A percentile compares a stretch with the other conserved stretches of the same genome.
Conservation (phyloP, 306 rosid species). For the Hippophae gyantsensis region DNA sequence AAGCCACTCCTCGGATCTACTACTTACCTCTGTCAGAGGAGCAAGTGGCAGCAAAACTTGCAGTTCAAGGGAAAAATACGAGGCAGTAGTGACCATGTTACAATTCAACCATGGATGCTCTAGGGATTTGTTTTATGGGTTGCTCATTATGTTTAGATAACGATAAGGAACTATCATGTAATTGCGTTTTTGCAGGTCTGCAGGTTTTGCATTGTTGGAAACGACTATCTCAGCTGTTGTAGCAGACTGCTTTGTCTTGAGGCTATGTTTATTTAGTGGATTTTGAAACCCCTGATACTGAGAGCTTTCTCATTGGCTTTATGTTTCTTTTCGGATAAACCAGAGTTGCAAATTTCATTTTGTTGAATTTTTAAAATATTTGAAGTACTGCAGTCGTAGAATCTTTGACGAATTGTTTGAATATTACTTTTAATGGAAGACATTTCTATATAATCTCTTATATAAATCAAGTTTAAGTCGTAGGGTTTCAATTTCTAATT, state of each 20-base stretch:
- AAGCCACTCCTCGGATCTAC: slow-evolving; percentile 84
- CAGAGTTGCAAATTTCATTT: background rate
- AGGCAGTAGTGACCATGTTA: slow-evolving; percentile 28
- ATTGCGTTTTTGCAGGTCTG: slow-evolving; percentile 31
- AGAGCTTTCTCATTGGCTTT: too few species aligned
- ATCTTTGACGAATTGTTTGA: too few species aligned
- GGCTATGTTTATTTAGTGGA: slow-evolving; percentile 9
- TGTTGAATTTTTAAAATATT: background rate
- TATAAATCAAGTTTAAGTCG: too few species aligned
- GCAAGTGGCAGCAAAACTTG: slow-evolving; percentile 65
- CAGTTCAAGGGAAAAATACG: slow-evolving; percentile 37
- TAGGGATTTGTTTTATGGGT: slow-evolving; percentile 16
- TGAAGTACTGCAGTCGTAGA: too few species aligned
- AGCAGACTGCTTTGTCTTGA: background rate
- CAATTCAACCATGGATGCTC: slow-evolving; percentile 16
- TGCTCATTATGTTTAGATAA: slow-evolving; percentile 24
- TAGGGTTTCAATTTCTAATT: too few species aligned
- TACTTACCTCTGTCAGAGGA: slow-evolving; percentile 85
- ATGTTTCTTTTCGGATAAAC: too few species aligned
- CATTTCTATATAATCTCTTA: too few species aligned
- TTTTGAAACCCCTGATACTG: slow-evolving; percentile 3
- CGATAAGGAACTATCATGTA: slow-evolving; percentile 26
- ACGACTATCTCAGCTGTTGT: slow-evolving; percentile 2
- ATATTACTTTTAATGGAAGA: too few species aligned
- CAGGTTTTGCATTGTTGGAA: slow-evolving; percentile 13